These are phyloP conservation scores for Metarhizium brunneum DNA, from an alignment of 2,329 filamentous ascomycete species.

Conservation along the genomic window DNA sequence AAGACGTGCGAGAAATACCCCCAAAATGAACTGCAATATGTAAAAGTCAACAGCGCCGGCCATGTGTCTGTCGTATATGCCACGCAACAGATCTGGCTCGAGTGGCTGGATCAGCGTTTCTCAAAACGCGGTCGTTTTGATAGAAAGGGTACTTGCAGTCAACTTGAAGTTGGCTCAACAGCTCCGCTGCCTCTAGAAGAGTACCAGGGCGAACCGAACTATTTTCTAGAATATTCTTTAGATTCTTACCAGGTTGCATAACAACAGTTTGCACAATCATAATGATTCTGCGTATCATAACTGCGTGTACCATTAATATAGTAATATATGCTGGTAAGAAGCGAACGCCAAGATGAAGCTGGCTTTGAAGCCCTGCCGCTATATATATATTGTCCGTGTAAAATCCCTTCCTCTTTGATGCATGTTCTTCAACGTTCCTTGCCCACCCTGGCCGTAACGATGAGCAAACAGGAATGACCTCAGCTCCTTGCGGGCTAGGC, in stretches of 20 bases:
- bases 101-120: slow-evolving; percentile 15
- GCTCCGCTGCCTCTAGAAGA: slow-evolving; percentile 7
- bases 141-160: neutral
- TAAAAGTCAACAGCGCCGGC: slow-evolving; percentile 7
- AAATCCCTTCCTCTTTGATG: neutral
- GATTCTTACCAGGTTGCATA: slow-evolving; percentile 6
- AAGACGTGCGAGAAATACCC: slow-evolving; percentile 11
- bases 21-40: slow-evolving; percentile 10
- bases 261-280: neutral
- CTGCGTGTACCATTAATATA: neutral
- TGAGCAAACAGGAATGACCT: neutral
- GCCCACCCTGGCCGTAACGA: neutral
- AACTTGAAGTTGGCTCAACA: slow-evolving; percentile 3
- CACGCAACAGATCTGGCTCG: slow-evolving; percentile 14
- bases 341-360: neutral
- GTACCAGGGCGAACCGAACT: slow-evolving; percentile 7
- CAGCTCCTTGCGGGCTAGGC: neutral
- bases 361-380: neutral
- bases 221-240: slow-evolving; percentile 5
- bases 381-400: neutral
- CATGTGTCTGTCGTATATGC: slow-evolving; percentile 12
- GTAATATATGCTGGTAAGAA: neutral
- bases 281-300: neutral
- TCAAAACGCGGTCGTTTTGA: neutral
- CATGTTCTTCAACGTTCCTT: neutral